phyloP scores from a whole-genome alignment of 2,329 filamentous ascomycete species.

The Rhytidhysteron rufulum region DNA sequence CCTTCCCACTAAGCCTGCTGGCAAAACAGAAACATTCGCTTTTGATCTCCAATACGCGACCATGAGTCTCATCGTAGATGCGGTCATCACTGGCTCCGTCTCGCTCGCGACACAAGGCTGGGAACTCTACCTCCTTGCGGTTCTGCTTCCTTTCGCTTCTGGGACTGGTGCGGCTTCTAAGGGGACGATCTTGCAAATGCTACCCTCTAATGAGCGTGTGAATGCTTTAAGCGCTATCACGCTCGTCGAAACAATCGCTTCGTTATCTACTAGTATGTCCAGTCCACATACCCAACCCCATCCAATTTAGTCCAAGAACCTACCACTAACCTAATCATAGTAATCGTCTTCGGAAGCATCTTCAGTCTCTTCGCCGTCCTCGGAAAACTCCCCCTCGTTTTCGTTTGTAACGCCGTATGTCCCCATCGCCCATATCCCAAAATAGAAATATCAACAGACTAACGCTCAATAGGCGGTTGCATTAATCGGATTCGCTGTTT shows the following conservation, averaged over 20 bases:
- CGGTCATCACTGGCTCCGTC: slow-evolving; percentile 59
- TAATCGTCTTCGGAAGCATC: slow-evolving; percentile 63
- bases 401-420: slow-evolving; percentile 62
- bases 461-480: slow-evolving; percentile 47
- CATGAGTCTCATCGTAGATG: slow-evolving; percentile 63
- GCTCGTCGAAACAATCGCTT: slow-evolving; percentile 65
- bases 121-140: slow-evolving; percentile 66
- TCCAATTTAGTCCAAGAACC: background rate
- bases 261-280: slow-evolving; percentile 50
- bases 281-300: background rate
- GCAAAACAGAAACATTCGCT: slow-evolving; percentile 47
- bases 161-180: slow-evolving; percentile 68
- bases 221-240: slow-evolving; percentile 68
- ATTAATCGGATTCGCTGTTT: slow-evolving; percentile 47
- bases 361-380: slow-evolving; percentile 61
- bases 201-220: slow-evolving; percentile 55
- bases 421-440: no score
- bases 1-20: slow-evolving; percentile 20
- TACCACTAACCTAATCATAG: slow-evolving; percentile 19
- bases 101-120: slow-evolving; percentile 60
- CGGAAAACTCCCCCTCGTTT: slow-evolving; percentile 60
- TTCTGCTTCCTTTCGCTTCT: slow-evolving; percentile 63
- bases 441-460: background rate
- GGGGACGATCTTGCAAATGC: slow-evolving; percentile 70
- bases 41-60: slow-evolving; percentile 68